A percentile compares a stretch with the other conserved stretches of the same genome.
Evolutionary conservation across 208 protist species (phyloP).

Genomic region (Angomonas deanei): DNA sequence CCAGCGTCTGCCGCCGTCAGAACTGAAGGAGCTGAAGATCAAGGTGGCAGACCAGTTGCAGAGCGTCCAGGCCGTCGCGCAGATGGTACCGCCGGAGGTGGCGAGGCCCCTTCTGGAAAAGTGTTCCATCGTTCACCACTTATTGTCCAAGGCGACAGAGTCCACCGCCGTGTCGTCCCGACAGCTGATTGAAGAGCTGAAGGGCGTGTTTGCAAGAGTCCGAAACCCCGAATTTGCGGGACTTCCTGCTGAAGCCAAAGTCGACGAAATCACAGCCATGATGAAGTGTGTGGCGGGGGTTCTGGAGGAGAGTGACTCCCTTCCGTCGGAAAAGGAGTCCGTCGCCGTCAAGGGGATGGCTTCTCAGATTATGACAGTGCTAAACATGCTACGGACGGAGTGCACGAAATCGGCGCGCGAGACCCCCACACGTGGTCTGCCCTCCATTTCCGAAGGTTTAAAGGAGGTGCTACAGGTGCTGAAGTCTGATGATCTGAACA

Average conservation of each 20-base stretch:
- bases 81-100: slow-evolving; percentile 32
- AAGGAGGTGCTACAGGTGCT: slow-evolving; percentile 6
- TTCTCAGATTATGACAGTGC: slow-evolving; percentile 12
- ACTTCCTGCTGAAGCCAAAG: slow-evolving; percentile 8
- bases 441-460: not conserved
- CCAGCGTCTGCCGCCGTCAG: slow-evolving; percentile 12
- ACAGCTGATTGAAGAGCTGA: slow-evolving; percentile 8
- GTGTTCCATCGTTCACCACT: slow-evolving; percentile 32
- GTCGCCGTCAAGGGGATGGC: slow-evolving; percentile 9
- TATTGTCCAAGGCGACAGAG: not conserved
- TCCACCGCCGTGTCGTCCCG: not conserved
- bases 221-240: slow-evolving; percentile 14
- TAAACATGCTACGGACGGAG: slow-evolving; percentile 3
- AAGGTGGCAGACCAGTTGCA: slow-evolving; percentile 38
- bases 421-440: not conserved
- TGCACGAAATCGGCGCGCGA: not conserved
- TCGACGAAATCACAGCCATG: slow-evolving; percentile 11
- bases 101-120: slow-evolving; percentile 32
- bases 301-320: not conserved
- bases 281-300: slow-evolving; percentile 15
- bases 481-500: not conserved
- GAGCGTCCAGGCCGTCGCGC: slow-evolving; percentile 26
- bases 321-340: slow-evolving; percentile 10
- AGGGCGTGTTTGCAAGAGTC: slow-evolving; percentile 18
- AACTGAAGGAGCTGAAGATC: slow-evolving; percentile 23